Evolutionary conservation across 768 basidiomycete genomes (phyloP).

Genomic region (Mycena haematopus): DNA sequence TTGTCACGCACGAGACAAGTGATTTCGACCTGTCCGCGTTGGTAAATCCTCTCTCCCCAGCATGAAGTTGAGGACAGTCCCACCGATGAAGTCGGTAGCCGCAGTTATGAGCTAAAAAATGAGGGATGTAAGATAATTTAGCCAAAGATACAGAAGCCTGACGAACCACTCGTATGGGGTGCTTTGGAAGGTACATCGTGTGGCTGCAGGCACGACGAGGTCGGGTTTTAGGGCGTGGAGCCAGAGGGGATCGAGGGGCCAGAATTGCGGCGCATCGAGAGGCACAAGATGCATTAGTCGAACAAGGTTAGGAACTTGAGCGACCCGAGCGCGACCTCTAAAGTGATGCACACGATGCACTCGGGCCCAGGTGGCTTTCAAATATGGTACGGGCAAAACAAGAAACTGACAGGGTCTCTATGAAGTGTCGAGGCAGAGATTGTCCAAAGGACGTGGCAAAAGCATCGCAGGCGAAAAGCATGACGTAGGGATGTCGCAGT

Average conservation of each 20-base stretch:
- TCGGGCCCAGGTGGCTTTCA: too few relatives aligned
- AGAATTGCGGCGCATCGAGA: slow-evolving; percentile 1
- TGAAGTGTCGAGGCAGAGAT: too few relatives aligned
- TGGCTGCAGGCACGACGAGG: not conserved
- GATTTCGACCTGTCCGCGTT: slow-evolving; percentile 19
- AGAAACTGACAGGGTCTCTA: too few relatives aligned
- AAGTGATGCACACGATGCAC: too few relatives aligned
- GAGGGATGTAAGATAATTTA: not conserved
- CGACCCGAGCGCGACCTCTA: not conserved
- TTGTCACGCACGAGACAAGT: slow-evolving; percentile 28
- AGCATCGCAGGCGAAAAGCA: too few relatives aligned
- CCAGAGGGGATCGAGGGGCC: too few relatives aligned
- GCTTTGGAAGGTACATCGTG: slow-evolving; percentile 3
- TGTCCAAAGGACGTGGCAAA: too few relatives aligned
- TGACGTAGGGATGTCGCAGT: too few relatives aligned
- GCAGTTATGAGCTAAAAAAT: slow-evolving; percentile 24
- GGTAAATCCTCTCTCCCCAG: slow-evolving; percentile 19
- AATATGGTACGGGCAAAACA: too few relatives aligned
- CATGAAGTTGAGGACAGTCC: slow-evolving; percentile 15
- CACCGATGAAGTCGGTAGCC: slow-evolving; percentile 27
- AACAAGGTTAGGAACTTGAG: not conserved
- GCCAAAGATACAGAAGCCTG: not conserved
- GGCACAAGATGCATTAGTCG: not conserved
- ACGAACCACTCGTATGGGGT: slow-evolving; percentile 20
- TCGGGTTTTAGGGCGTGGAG: not conserved